Evolutionary conservation across 805 yeast genomes (phyloP).

Genomic region (Yarrowia sp.): DNA sequence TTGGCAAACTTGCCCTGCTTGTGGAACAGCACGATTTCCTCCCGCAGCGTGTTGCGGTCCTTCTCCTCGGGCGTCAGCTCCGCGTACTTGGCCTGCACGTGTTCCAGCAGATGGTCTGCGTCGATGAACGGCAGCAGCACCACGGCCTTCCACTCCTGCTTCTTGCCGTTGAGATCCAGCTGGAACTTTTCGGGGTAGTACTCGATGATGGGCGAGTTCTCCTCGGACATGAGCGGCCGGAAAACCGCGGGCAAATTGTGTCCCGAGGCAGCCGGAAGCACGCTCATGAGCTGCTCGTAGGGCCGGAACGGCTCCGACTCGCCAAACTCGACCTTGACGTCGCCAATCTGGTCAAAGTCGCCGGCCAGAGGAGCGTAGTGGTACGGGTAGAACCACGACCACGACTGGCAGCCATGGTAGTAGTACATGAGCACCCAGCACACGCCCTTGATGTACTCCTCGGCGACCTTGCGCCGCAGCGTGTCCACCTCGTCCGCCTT

Average conservation of each 20-base stretch:
- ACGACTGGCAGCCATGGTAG: slow-evolving; percentile 97
- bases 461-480: slow-evolving; percentile 65
- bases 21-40: slow-evolving; percentile 74
- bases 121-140: slow-evolving; percentile 91
- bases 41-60: slow-evolving; percentile 70
- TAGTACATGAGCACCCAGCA: slow-evolving; percentile 96
- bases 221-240: slow-evolving; percentile 78
- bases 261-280: slow-evolving; percentile 90
- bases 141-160: slow-evolving; percentile 94
- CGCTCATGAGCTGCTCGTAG: slow-evolving; percentile 93
- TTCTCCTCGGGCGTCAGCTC: slow-evolving; percentile 70
- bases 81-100: slow-evolving; percentile 70
- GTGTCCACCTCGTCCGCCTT: slow-evolving; percentile 54
- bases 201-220: slow-evolving; percentile 83
- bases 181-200: slow-evolving; percentile 88
- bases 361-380: slow-evolving; percentile 98
- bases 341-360: slow-evolving; percentile 68
- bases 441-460: slow-evolving; percentile 87
- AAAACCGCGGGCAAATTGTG: slow-evolving; percentile 84
- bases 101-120: slow-evolving; percentile 70
- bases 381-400: slow-evolving; percentile 98
- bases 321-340: slow-evolving; percentile 60
- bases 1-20: slow-evolving; percentile 61
- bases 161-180: slow-evolving; percentile 94
- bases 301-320: slow-evolving; percentile 85